Base-by-base conservation (phyloP, 805 yeast genomes). In the Kluyveromyces lactis region DNA sequence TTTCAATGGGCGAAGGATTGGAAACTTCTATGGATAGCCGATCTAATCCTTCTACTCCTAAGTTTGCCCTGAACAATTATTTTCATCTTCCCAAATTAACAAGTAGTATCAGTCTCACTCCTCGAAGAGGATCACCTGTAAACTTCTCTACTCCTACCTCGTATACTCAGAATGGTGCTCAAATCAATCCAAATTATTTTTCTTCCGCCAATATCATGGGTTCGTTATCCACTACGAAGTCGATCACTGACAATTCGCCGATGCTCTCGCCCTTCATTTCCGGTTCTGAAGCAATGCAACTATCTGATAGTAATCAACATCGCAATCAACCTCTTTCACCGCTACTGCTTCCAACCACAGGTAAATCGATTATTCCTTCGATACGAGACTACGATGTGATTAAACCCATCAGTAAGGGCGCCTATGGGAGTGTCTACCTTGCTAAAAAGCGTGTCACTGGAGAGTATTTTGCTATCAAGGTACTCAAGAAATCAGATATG, bases 381-480 rank as follows among this genome's bases (percentile, higher is more conserved):
- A 86, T 90, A 23, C 75, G 72, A 43, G 97, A 94, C 58, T 92
- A 87, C 60, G 95, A 86, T 51, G 75, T 92, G 23, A 67, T 92
- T 41, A 86, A 87, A 56, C 96, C 98, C 0, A 86, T 92, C 38
- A 86, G 95, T 53, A 85, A 86, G 54, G 98, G 99, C 31, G 98
- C 99, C 0, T 92, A 89, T 68, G 98, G 98, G 0, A 82, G 94
- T 27, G 99, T 92, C 2, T 92, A 79, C 59, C 68, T 92, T 7
- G 89, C 95, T 0, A 77, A 80, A 47, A 73, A 92, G 52, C 81
- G 78, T 51, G 61, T 82, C 10, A 90, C 97, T 0, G 96, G 97
- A 4, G 98, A 94, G 46, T 84, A 87, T 59, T 90, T 85, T 50
- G 98, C 99, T 0, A 87, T 92, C 46, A 92, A 92, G 58, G 92